Evolutionary conservation across 2,329 filamentous ascomycete genomes (phyloP).

Genomic region (Aspergillus brasiliensis): DNA sequence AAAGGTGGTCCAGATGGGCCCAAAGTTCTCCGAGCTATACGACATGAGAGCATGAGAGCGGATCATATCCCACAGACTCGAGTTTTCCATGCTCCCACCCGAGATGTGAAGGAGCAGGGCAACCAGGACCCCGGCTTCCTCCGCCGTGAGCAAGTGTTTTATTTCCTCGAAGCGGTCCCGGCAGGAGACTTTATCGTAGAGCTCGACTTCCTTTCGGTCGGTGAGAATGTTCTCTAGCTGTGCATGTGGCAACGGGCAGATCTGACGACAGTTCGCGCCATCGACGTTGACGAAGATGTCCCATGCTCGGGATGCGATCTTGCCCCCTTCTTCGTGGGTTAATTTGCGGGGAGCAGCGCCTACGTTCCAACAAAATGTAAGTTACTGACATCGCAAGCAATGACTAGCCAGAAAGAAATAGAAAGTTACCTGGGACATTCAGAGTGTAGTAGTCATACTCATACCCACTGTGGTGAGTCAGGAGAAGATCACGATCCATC

Average conservation of each 20-base stretch:
- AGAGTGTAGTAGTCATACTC: constrained; percentile 18
- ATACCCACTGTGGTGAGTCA: constrained; percentile 2
- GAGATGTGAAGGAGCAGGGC: constrained; percentile 29
- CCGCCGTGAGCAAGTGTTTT: constrained; percentile 29
- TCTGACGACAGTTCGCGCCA: constrained; percentile 24
- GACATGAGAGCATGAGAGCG: constrained; percentile 22
- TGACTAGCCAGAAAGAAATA: too few relatives aligned
- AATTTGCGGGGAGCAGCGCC: constrained; percentile 20
- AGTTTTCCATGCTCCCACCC: constrained; percentile 28
- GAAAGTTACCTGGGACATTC: constrained; percentile 14
- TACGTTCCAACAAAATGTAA: too few relatives aligned
- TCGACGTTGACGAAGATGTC: constrained; percentile 28
- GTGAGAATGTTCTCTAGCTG: constrained; percentile 22
- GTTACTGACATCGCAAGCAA: too few relatives aligned
- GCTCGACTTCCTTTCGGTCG: constrained; percentile 17
- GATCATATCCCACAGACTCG: constrained; percentile 24
- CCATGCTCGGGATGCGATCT: constrained; percentile 26
- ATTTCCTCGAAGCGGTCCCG: constrained; percentile 32
- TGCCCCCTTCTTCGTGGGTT: constrained; percentile 29
- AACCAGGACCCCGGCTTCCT: constrained; percentile 28
- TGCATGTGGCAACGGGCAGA: constrained; percentile 23
- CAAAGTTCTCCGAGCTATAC: constrained; percentile 26
- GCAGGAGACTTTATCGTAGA: constrained; percentile 24
- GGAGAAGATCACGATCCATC: constrained; percentile 7
- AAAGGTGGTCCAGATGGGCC: constrained; percentile 27